Conservation (phyloP, 306 rosid species). For the Echinosophora koreensis region DNA sequence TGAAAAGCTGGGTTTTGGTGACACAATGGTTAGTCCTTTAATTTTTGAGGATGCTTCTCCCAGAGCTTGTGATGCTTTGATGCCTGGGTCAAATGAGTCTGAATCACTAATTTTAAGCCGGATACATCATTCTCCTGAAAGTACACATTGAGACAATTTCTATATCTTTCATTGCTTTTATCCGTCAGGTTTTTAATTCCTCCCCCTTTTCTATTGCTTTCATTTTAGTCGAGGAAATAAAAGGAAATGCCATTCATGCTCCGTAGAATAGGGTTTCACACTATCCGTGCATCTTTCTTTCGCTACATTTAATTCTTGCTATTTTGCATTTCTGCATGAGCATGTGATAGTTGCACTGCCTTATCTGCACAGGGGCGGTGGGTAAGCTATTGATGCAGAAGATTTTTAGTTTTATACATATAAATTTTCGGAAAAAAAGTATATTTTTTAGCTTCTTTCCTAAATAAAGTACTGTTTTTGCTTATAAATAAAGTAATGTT, state of each 20-base stretch:
- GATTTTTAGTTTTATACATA: too few relatives aligned
- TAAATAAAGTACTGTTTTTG: too few relatives aligned
- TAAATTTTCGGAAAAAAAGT: too few relatives aligned
- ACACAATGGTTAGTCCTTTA: conserved; percentile 64
- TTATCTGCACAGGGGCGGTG: neutral
- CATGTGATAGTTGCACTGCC: neutral
- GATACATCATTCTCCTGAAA: conserved; percentile 99
- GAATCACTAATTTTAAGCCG: conserved; percentile 98
- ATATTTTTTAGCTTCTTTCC: too few relatives aligned
- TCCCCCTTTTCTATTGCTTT: conserved; percentile 50
- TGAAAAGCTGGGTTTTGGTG: conserved; percentile 64
- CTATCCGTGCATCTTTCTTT: neutral
- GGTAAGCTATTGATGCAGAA: too few relatives aligned
- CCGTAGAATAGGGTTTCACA: conserved; percentile 22
- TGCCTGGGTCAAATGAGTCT: conserved; percentile 91
- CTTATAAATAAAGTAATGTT: too few relatives aligned
- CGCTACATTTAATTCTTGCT: neutral
- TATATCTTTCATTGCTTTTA: conserved; percentile 64
- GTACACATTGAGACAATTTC: conserved; percentile 99
- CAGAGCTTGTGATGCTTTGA: conserved; percentile 89
- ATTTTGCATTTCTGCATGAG: conserved; percentile 28
- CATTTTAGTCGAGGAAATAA: conserved; percentile 56
- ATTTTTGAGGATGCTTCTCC: conserved; percentile 71
- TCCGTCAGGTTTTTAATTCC: conserved; percentile 56
- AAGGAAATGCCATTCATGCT: conserved; percentile 54